Evolutionary conservation across 2,329 filamentous ascomycete species (phyloP), one percentile per base, ranked within the genome.

Genomic region (Biscogniauxia mediterranea): DNA sequence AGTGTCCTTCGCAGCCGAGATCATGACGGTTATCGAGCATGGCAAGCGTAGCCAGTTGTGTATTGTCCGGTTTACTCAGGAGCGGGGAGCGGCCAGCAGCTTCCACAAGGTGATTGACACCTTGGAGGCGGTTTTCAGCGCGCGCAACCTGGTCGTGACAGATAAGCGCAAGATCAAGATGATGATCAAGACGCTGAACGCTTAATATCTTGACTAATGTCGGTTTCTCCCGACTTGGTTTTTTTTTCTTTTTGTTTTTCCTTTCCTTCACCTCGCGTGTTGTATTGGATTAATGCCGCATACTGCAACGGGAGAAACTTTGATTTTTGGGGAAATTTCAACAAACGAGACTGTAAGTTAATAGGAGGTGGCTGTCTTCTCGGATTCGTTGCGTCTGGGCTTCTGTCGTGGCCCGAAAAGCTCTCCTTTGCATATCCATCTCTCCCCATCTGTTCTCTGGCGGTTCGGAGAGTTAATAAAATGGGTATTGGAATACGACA

Each of bases 1-100:
- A 58, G 93, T 97, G n/a, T 84, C 89, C 15, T 93, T 98, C 75
- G 90, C 92, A 17, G 87, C 89, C 46, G 92, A 97, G 74, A 84
- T 97, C 63, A 96, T 96, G 79, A 92, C 90, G 1, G 89, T 96
- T 46, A 89, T 96, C 64, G 91, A 97, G 77, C 90, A 95, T 71
- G 91, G 91, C 54, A 89, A 86, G 69, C 88, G 87, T 65, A 88
- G 86, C 53, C 89, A 89, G 54, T 83, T 97, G 58, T 91, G 89
- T 74, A 87, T 97, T 66, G 87, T 91, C 28, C 89, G 92, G 42
- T 92, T 97, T 74, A 94, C 91, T 1, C 93, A 97, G 72, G 92
- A 95, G 72, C 89, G 89, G 61, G 95, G 94, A n/a, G 93, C 94
- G 1, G 93, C 92, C 46, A 95, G 90, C 69, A 95, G 90, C 68